Percentiles rank a stretch among this genome's conserved stretches.
These are phyloP conservation scores for Aspergillus indologenus DNA, from an alignment of 495 filamentous ascomycete species.

Conservation along the genomic window DNA sequence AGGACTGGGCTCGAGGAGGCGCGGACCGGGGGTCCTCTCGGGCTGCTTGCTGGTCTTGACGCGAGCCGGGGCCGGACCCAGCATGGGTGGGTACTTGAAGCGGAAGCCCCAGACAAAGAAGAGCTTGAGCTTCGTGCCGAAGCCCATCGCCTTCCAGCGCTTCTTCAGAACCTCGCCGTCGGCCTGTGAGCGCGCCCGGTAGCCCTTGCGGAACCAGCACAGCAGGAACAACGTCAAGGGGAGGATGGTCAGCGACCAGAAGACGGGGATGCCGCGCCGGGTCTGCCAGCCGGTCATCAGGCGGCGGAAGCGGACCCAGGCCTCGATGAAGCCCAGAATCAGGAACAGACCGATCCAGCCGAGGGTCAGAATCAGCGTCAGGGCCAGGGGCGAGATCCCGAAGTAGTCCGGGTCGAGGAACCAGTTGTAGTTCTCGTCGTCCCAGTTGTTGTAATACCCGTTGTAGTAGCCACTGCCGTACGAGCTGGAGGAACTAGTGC, in stretches of 20 bases:
- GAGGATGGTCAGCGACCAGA: conserved; percentile 38
- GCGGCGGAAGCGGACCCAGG: conserved; percentile 49
- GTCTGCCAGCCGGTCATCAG: conserved; percentile 49
- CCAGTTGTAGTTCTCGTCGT: conserved; percentile 20
- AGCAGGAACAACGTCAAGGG: conserved; percentile 39
- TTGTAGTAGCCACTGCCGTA: conserved; percentile 10
- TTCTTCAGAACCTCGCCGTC: conserved; percentile 40
- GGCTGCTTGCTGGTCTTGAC: conserved; percentile 29
- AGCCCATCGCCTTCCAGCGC: conserved; percentile 42
- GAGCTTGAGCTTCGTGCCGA: conserved; percentile 36
- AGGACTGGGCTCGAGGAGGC: conserved; percentile 15
- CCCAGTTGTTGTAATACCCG: not conserved
- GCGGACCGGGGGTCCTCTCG: conserved; percentile 20
- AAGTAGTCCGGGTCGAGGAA: conserved; percentile 24
- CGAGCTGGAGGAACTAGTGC: not conserved
- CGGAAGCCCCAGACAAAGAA: conserved; percentile 52
- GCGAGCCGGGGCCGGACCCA: conserved; percentile 31
- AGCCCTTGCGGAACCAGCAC: conserved; percentile 39
- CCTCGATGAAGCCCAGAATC: conserved; percentile 47
- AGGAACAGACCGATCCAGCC: conserved; percentile 43
- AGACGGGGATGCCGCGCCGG: conserved; percentile 47
- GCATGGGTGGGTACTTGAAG: conserved; percentile 42
- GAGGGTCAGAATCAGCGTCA: conserved; percentile 37
- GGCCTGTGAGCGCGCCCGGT: conserved; percentile 33
- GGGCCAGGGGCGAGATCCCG: conserved; percentile 30